Evolutionary conservation across 2,329 filamentous ascomycete species (phyloP).

Genomic region (Chalaropsis ovoidea): DNA sequence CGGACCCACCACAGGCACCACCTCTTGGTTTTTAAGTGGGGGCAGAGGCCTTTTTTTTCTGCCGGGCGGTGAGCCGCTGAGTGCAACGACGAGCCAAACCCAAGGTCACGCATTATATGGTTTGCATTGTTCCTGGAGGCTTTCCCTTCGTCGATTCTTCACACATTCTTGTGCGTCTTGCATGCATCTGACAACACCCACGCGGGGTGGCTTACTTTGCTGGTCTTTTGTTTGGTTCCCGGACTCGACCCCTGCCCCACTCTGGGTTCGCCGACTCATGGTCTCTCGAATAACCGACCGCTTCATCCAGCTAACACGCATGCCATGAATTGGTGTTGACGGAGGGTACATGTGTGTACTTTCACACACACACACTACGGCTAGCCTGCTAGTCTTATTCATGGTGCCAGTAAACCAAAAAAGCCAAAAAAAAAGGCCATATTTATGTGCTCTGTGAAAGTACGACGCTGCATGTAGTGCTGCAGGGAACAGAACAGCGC

Average conservation of each 20-base stretch:
- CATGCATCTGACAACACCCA: background rate
- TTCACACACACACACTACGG: too few relatives aligned
- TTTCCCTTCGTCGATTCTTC: background rate
- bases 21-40: background rate
- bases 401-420: too few relatives aligned
- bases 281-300: background rate
- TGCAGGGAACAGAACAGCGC: background rate
- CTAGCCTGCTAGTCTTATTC: too few relatives aligned
- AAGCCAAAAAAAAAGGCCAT: background rate
- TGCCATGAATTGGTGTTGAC: background rate
- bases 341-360: too few relatives aligned
- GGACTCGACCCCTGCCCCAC: background rate
- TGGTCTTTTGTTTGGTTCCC: background rate
- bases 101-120: background rate
- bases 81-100: background rate
- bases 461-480: background rate
- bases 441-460: background rate
- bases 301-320: background rate
- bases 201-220: background rate
- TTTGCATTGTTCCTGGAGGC: background rate
- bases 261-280: background rate
- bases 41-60: constrained; percentile 6
- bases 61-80: background rate
- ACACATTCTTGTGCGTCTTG: background rate
- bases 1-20: background rate